Base-by-base conservation (phyloP, 352 stramenopile species). In the Peronospora destructor region DNA sequence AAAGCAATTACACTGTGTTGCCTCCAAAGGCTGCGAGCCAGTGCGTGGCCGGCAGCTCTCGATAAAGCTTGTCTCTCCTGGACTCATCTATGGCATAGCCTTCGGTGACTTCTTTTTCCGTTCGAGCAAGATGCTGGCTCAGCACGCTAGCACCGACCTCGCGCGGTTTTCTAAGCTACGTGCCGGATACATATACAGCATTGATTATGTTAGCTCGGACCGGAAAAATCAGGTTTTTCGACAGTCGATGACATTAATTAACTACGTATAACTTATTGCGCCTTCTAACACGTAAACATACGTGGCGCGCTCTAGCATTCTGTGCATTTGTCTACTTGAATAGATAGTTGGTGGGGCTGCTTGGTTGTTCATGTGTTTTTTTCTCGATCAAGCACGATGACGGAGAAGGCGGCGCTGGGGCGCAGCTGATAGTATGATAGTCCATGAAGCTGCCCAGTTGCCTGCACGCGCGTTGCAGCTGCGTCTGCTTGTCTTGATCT, bases 181-280 rank as follows among this genome's bases (percentile, higher is more conserved):
- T 21, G 11, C 26, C 6, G 2, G 26, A 7, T 30, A 28, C 6
- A 30, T 30, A 30, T 6, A 35, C 19, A 11, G 34, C n/a, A n/a
- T 10, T 29, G 16, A 16, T 7, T 10, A 10, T 2, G 26, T 30
- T 30, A 10, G 6, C 26, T 30, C 26, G 26, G 6, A 30, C 8
- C 2, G 6, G 8, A 30, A 30, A 30, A 30, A 30, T 30, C 8
- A 30, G 30, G 12, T 21, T 34, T 40, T 46, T 28, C 34, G 33
- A 52, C 23, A 56, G 49, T 38, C 60, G 49, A 58, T 49, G 43
- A 48, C 36, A 61, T 62, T 2, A 35, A 62, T 65, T 61, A 49
- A 57, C 50, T 64, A 37, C 47, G 45, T 65, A 68, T 68, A 68
- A 68, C 40, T 68, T 68, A 68, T 52, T 40, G 60, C 55, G 54